Conservation (phyloP, 331 rosid species). For the Cydonia oblonga region DNA sequence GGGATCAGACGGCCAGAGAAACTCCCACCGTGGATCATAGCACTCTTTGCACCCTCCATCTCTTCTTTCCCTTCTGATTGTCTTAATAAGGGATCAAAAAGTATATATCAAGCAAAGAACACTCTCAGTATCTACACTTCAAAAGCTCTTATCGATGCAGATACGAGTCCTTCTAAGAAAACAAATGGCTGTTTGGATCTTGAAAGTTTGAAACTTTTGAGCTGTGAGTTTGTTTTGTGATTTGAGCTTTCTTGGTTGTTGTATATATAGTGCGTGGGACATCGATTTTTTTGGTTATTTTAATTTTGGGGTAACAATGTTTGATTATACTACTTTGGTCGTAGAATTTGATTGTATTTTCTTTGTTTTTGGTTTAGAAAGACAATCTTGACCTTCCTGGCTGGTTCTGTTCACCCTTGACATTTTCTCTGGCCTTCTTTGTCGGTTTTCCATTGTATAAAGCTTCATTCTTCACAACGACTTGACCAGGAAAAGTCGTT, state of each 20-base stretch:
- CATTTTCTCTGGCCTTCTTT: not conserved
- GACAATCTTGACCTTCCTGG: not conserved
- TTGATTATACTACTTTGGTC: no score
- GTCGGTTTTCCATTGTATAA: not conserved
- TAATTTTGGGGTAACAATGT: not conserved
- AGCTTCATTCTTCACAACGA: not conserved
- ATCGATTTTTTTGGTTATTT: no score
- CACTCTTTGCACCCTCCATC: constrained; percentile 15
- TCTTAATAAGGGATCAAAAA: not conserved
- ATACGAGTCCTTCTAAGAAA: not conserved
- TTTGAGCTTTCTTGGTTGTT: not conserved
- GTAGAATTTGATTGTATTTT: constrained; percentile 6
- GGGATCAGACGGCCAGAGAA: constrained; percentile 24
- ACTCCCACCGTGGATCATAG: not conserved
- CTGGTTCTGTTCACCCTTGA: not conserved
- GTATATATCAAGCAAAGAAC: no score
- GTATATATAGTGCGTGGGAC: not conserved
- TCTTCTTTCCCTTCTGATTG: not conserved
- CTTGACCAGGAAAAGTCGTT: not conserved
- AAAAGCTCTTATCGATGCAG: not conserved
- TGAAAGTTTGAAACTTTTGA: not conserved
- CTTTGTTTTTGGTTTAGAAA: no score
- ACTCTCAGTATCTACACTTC: not conserved
- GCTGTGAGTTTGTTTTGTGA: not conserved
- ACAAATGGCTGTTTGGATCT: not conserved